Base-by-base conservation (phyloP, 2,329 filamentous ascomycete genomes). In the Diaporthe destruens region DNA sequence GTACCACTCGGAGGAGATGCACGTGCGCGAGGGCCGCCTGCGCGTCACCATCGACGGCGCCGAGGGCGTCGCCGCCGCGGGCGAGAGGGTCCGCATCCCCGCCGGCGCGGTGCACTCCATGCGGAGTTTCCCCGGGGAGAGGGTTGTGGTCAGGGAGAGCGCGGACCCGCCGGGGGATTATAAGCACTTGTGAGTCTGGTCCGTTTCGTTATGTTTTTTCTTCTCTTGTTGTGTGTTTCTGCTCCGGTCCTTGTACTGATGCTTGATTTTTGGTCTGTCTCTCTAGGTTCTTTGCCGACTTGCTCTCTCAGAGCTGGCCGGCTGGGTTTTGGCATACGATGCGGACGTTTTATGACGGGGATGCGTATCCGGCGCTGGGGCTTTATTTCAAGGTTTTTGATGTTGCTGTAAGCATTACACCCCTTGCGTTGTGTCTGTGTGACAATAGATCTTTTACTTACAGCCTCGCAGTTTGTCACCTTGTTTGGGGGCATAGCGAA, bases 401-500 rank as follows among this genome's bases (percentile, higher is more conserved):
- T 36, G 20, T 71, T 20, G 54, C 47, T 1, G 72, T 68, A 9
- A 63, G 72, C 1, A 11, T 23, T 14, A 0, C 7, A 7, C 25
- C 16, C 23, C 1, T 8, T 5, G n/a, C n/a, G n/a, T n/a, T 3
- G 20, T 44, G 39, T 18, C 6, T 8, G 20, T n/a, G 0, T 49
- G 12, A 16, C n/a, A n/a, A n/a, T n/a, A n/a, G 39, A 14, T 23
- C 4, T 20, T 9, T 1, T 16, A 1, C 18, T 71, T 4, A 16
- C 12, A 1, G 1, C 9, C 23, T 1, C 2, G 2, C 16, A 73
- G 72, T 73, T 68, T 36, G 61, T 73, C 23, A 73, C 68, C 7
- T 16, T 73, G 6, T 68, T 73, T 36, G 72, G 72, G 1, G 47
- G 54, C 36, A 71, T 71, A n/a, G 72, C 49, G 0, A 73, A 73